Evolutionary conservation across 768 basidiomycete genomes (phyloP).

Genomic region (Tylopilus subfusipes): DNA sequence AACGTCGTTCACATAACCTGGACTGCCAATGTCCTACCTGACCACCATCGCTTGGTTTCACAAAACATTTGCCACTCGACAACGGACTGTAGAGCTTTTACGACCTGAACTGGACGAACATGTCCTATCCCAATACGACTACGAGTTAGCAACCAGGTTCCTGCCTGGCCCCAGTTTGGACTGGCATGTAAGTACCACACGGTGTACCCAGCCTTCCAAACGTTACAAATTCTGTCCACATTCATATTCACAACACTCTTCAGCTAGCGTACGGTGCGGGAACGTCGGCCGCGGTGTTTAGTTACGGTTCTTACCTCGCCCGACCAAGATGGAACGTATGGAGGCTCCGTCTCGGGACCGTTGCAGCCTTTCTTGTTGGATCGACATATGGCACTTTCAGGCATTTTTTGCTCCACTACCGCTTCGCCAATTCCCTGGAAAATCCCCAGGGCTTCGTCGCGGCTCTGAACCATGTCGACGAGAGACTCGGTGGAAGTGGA

Average conservation of each 20-base stretch:
- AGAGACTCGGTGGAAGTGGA: conserved; percentile 31
- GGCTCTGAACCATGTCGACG: conserved; percentile 31
- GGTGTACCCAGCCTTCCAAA: not conserved
- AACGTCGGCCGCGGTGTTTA: conserved; percentile 22
- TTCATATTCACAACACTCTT: conserved; percentile 1
- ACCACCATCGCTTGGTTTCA: conserved; percentile 36
- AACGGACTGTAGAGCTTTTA: conserved; percentile 30
- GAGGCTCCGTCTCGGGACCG: conserved; percentile 25
- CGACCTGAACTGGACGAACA: conserved; percentile 30
- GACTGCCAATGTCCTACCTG: conserved; percentile 25
- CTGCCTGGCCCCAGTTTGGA: conserved; percentile 47
- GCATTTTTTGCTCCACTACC: conserved; percentile 28
- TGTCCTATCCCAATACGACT: conserved; percentile 44
- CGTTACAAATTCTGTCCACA: not conserved
- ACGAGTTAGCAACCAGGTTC: conserved; percentile 51
- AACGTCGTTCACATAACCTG: not conserved
- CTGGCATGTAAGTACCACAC: conserved; percentile 37
- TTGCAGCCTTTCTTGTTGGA: conserved; percentile 27
- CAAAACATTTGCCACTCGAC: conserved; percentile 43
- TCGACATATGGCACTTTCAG: conserved; percentile 33
- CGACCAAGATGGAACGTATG: conserved; percentile 29
- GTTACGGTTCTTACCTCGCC: conserved; percentile 24
- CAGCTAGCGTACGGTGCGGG: conserved; percentile 22
- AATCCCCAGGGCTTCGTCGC: conserved; percentile 29
- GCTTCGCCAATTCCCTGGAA: conserved; percentile 30